phyloP scores from a whole-genome alignment of 1,284 basidiomycete species.

The Grifola frondosa region DNA sequence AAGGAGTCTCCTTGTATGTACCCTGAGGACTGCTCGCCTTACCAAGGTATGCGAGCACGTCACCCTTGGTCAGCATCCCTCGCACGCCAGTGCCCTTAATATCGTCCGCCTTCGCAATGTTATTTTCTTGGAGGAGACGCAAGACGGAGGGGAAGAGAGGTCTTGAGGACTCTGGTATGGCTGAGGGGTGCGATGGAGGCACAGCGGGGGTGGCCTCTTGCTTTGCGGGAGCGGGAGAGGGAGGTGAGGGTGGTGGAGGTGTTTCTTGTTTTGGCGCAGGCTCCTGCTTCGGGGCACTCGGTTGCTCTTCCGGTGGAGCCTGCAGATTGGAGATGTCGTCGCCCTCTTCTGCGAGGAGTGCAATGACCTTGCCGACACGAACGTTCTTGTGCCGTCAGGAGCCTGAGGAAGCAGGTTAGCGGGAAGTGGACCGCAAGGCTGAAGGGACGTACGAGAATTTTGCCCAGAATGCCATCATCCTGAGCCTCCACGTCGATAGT shows the following conservation, averaged over 20 bases:
- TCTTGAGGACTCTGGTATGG: conserved; percentile 50
- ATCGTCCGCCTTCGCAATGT: conserved; percentile 50
- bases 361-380: conserved; percentile 86
- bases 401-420: conserved; percentile 45
- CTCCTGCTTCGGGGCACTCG: conserved; percentile 25
- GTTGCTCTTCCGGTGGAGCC: conserved; percentile 54
- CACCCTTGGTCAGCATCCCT: conserved; percentile 91
- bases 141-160: conserved; percentile 79
- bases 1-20: conserved; percentile 55
- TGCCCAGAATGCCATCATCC: conserved; percentile 92
- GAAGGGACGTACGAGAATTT: conserved; percentile 72
- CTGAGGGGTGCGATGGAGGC: conserved; percentile 23
- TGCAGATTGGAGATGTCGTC: conserved; percentile 90
- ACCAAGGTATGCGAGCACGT: conserved; percentile 80
- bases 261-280: conserved; percentile 22
- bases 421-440: neutral
- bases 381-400: conserved; percentile 85
- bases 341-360: conserved; percentile 93
- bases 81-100: conserved; percentile 81
- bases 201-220: conserved; percentile 30
- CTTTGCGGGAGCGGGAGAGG: conserved; percentile 25
- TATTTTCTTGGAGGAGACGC: conserved; percentile 64
- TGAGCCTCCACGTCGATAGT: conserved; percentile 99
- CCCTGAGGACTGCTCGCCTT: conserved; percentile 78
- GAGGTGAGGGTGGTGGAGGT: conserved; percentile 32